phyloP scores from a whole-genome alignment of 371 early-diverging fungal species.

The Basidiobolus meristosporus region DNA sequence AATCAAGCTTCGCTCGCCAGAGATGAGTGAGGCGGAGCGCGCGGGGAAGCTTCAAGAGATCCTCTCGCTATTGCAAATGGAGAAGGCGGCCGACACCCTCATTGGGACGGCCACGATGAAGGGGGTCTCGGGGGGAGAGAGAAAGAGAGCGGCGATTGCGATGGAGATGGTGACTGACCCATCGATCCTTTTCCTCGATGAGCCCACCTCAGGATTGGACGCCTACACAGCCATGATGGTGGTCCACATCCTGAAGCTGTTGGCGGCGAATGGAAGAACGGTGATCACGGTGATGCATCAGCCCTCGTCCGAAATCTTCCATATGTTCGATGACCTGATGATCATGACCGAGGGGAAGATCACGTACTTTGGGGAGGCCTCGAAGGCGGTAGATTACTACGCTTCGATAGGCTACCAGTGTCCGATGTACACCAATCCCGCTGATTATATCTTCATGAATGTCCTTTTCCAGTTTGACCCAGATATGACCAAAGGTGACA shows the following conservation, averaged over 20 bases:
- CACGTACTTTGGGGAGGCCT: slow-evolving; percentile 29
- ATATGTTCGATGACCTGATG: slow-evolving; percentile 19
- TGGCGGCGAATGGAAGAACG: slow-evolving; percentile 5
- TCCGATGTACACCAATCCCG: slow-evolving; percentile 45
- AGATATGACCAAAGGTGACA: background rate
- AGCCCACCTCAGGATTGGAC: slow-evolving; percentile 68
- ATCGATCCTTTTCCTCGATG: slow-evolving; percentile 94
- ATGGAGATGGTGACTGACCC: slow-evolving; percentile 76
- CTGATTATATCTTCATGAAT: slow-evolving; percentile 31
- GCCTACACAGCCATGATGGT: background rate
- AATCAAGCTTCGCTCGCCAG: slow-evolving; percentile 41
- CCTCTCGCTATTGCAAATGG: slow-evolving; percentile 58
- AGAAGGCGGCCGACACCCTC: slow-evolving; percentile 3
- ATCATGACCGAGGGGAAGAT: slow-evolving; percentile 23
- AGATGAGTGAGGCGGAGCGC: slow-evolving; percentile 23
- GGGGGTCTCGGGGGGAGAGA: slow-evolving; percentile 41
- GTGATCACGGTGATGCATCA: slow-evolving; percentile 22
- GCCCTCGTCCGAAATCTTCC: slow-evolving; percentile 17
- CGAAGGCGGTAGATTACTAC: slow-evolving; percentile 20
- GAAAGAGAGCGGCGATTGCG: slow-evolving; percentile 71
- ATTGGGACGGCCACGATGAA: background rate
- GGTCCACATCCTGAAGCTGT: background rate
- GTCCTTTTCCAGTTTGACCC: background rate
- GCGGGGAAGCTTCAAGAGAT: slow-evolving; percentile 29
- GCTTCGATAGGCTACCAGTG: slow-evolving; percentile 20